Conservation (phyloP, 1,139 yeast species). For the Suhomyces chickasaworum region DNA sequence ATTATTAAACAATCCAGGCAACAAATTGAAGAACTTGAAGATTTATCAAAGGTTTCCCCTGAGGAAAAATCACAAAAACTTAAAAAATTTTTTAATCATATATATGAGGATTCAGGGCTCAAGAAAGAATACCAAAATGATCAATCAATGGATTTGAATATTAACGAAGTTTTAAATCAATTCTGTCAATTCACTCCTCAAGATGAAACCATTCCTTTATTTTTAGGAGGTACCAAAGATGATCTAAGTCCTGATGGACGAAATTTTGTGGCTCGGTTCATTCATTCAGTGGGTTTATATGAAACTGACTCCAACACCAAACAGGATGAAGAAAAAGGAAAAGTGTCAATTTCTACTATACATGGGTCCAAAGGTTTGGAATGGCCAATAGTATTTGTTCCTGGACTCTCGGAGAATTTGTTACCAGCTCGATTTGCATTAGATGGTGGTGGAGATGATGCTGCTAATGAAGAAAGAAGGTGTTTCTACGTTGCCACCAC, state of each 20-base stretch:
- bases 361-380: slow-evolving; percentile 94
- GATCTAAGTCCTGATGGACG: slow-evolving; percentile 25
- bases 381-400: slow-evolving; percentile 90
- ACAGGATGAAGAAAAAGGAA: slow-evolving; percentile 24
- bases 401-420: slow-evolving; percentile 62
- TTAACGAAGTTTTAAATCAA: slow-evolving; percentile 47
- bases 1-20: slow-evolving; percentile 33
- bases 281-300: slow-evolving; percentile 64
- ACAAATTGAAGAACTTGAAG: slow-evolving; percentile 11
- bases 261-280: slow-evolving; percentile 50
- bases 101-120: slow-evolving; percentile 36
- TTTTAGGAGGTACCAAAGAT: slow-evolving; percentile 23
- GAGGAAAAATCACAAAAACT: slow-evolving; percentile 12
- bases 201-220: slow-evolving; percentile 36
- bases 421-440: slow-evolving; percentile 54
- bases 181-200: slow-evolving; percentile 48
- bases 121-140: slow-evolving; percentile 31
- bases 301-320: slow-evolving; percentile 25
- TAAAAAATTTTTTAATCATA: slow-evolving; percentile 26
- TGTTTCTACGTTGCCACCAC: slow-evolving; percentile 88
- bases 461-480: slow-evolving; percentile 73
- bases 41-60: slow-evolving; percentile 17
- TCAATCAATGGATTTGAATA: slow-evolving; percentile 36
- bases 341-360: slow-evolving; percentile 64
- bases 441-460: slow-evolving; percentile 35